Percentiles rank a stretch among this genome's conserved stretches.
phyloP scores from a whole-genome alignment of 768 basidiomycete species.

The Suillus lakei region DNA sequence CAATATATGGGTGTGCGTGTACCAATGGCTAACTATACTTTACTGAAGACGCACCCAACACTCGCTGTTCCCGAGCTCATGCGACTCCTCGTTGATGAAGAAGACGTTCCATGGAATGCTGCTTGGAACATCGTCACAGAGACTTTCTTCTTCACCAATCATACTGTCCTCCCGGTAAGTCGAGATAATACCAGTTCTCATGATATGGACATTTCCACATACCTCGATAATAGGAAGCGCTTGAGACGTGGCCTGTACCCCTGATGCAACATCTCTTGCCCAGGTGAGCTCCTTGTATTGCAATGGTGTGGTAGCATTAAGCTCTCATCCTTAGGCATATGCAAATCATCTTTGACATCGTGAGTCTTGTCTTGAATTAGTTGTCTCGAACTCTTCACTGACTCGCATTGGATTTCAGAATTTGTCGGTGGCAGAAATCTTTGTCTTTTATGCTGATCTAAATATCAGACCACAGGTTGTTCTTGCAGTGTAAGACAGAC shows the following conservation, averaged over 20 bases:
- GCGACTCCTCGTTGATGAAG: slow-evolving; percentile 91
- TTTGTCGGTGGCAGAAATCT: slow-evolving; percentile 45
- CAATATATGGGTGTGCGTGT: not conserved
- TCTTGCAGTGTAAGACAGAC: slow-evolving; percentile 64
- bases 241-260: slow-evolving; percentile 93
- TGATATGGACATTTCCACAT: not conserved
- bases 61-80: slow-evolving; percentile 94
- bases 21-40: not conserved
- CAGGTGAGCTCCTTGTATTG: slow-evolving; percentile 45
- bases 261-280: slow-evolving; percentile 86
- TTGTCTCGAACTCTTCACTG: not conserved
- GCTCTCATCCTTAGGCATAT: slow-evolving; percentile 57
- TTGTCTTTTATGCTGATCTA: slow-evolving; percentile 24
- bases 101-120: slow-evolving; percentile 78
- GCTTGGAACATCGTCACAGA: slow-evolving; percentile 92
- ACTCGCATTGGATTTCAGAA: not conserved
- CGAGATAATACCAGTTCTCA: slow-evolving; percentile 1
- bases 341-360: slow-evolving; percentile 93
- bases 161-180: slow-evolving; percentile 87
- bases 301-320: slow-evolving; percentile 1
- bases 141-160: slow-evolving; percentile 96
- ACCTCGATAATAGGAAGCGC: slow-evolving; percentile 58
- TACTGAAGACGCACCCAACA: slow-evolving; percentile 86
- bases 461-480: slow-evolving; percentile 43
- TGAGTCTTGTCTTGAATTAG: slow-evolving; percentile 42